These are phyloP conservation scores for Penicillium diatomitis DNA, from an alignment of 495 filamentous ascomycete species.

Conservation along the genomic window DNA sequence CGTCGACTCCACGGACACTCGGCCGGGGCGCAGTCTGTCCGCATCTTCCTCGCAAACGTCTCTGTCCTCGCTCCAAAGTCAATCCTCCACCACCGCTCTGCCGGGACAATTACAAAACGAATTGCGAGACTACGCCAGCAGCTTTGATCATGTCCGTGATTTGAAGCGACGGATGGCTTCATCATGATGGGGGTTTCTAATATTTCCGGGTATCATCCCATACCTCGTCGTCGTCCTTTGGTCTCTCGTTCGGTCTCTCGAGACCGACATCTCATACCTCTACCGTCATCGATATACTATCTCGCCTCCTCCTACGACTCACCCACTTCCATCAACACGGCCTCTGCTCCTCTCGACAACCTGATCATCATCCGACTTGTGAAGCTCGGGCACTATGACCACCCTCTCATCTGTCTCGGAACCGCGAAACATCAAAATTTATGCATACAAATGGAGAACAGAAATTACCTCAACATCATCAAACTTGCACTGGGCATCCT, in stretches of 20 bases:
- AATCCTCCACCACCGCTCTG: constrained; percentile 45
- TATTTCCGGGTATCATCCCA: background rate
- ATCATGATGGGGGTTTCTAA: constrained; percentile 7
- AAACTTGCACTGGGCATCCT: no score
- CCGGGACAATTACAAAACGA: constrained; percentile 72
- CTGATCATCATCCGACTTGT: no score
- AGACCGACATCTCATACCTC: background rate
- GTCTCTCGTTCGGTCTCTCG: background rate
- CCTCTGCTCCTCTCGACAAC: no score
- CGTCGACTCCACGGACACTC: constrained; percentile 8
- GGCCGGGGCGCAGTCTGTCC: constrained; percentile 41
- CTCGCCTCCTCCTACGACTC: no score
- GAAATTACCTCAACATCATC: no score
- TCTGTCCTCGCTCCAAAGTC: constrained; percentile 67
- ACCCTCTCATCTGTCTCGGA: no score
- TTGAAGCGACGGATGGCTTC: constrained; percentile 49
- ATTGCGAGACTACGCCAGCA: constrained; percentile 75
- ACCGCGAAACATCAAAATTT: no score
- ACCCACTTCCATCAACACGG: no score
- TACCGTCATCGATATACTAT: no score
- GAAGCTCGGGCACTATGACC: no score
- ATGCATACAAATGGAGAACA: no score
- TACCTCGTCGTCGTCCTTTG: background rate
- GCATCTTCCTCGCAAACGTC: constrained; percentile 81
- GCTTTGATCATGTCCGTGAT: constrained; percentile 74